Percentiles rank a stretch among this genome's conserved stretches.
These are phyloP conservation scores for Delonix regia DNA, from an alignment of 306 rosid species.

Conservation along the genomic window DNA sequence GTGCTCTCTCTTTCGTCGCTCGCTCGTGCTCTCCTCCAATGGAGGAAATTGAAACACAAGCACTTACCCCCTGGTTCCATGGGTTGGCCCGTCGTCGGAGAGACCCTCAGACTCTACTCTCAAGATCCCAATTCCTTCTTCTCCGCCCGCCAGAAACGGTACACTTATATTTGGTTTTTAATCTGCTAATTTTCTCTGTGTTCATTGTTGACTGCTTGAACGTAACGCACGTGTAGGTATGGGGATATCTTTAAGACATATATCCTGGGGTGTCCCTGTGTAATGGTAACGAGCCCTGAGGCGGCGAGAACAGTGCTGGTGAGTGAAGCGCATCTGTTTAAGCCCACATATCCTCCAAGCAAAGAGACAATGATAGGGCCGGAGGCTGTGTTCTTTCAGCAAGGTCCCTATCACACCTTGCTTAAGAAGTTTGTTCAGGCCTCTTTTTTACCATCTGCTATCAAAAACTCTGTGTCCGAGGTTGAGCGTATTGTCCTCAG, in stretches of 20 bases:
- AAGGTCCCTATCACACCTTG: slow-evolving; percentile 52
- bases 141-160: slow-evolving; percentile 26
- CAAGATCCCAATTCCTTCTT: slow-evolving; percentile 79
- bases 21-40: slow-evolving; percentile 32
- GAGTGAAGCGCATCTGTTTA: too few relatives aligned
- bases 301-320: too few relatives aligned
- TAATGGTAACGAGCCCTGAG: too few relatives aligned
- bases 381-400: slow-evolving; percentile 78
- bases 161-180: too few relatives aligned
- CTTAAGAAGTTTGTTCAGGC: slow-evolving; percentile 49
- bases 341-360: too few relatives aligned
- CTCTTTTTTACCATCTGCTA: slow-evolving; percentile 63
- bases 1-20: slow-evolving; percentile 35
- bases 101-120: slow-evolving; percentile 71
- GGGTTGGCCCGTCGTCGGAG: slow-evolving; percentile 90
- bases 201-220: too few relatives aligned
- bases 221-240: too few relatives aligned
- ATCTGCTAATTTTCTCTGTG: too few relatives aligned
- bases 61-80: slow-evolving; percentile 84
- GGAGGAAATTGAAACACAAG: neutral
- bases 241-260: too few relatives aligned
- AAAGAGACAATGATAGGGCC: slow-evolving; percentile 73
- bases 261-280: too few relatives aligned
- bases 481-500: slow-evolving; percentile 61
- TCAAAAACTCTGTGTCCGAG: slow-evolving; percentile 54